These are phyloP conservation scores for Dipodascus geniculatus DNA, from an alignment of 805 yeast genomes.

Conservation along the genomic window DNA sequence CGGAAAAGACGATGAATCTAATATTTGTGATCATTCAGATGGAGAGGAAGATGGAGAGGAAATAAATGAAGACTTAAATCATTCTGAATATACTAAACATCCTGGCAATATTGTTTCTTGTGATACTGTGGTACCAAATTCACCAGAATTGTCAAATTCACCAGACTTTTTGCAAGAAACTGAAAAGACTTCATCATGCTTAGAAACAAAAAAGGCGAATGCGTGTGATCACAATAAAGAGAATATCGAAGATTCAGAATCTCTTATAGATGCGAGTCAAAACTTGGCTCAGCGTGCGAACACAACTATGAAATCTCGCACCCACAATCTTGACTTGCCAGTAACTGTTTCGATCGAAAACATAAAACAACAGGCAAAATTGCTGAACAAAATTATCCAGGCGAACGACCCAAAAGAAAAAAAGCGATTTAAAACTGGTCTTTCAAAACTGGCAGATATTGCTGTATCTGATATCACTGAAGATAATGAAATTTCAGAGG, in stretches of 20 bases:
- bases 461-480: slow-evolving; percentile 6
- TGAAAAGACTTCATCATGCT: too few species aligned
- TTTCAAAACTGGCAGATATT: slow-evolving; percentile 1
- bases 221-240: too few species aligned
- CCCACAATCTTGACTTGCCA: slow-evolving; percentile 7
- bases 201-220: too few species aligned
- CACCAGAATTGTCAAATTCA: too few species aligned
- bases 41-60: slow-evolving; percentile 7
- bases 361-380: slow-evolving; percentile 5
- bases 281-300: background rate
- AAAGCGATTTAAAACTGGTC: slow-evolving; percentile 6
- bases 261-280: slow-evolving; percentile 1
- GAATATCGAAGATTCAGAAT: slow-evolving; percentile 6
- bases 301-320: slow-evolving; percentile 9
- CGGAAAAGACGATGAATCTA: slow-evolving; percentile 1
- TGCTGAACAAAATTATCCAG: slow-evolving; percentile 4
- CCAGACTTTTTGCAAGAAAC: too few species aligned
- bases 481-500: slow-evolving; percentile 37
- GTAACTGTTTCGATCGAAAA: slow-evolving; percentile 11
- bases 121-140: too few species aligned
- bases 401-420: slow-evolving; percentile 12
- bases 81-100: too few species aligned
- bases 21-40: slow-evolving; percentile 5
- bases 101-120: too few species aligned
- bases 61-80: slow-evolving; percentile 5